These are phyloP conservation scores for Symbiodinium natans DNA, from an alignment of 73 alveolate genomes.

Conservation along the genomic window DNA sequence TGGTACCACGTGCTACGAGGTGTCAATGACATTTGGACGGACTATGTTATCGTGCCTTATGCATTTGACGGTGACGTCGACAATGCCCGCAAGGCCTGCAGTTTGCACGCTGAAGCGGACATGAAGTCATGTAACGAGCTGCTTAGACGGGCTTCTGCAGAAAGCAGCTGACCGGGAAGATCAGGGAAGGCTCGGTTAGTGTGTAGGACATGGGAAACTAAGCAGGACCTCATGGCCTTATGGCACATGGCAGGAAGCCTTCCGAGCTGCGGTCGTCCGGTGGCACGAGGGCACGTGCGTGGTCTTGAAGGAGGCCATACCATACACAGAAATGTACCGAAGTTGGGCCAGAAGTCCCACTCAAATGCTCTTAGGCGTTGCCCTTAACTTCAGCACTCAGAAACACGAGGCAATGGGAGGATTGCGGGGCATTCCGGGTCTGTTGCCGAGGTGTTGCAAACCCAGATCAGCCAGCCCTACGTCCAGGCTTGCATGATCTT, in stretches of 20 bases:
- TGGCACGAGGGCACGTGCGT: slow-evolving; percentile 31
- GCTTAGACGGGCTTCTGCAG: no score
- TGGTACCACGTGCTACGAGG: no score
- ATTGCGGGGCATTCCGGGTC: no score
- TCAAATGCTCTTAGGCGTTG: no score
- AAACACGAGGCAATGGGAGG: no score
- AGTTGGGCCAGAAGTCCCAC: no score
- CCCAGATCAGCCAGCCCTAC: neutral
- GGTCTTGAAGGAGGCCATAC: neutral
- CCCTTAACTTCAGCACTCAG: no score
- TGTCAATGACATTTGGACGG: slow-evolving; percentile 20
- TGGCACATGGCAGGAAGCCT: slow-evolving; percentile 37
- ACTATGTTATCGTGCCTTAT: slow-evolving; percentile 31
- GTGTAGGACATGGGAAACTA: no score
- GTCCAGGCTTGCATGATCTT: neutral
- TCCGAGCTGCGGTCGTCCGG: neutral
- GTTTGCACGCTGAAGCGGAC: neutral
- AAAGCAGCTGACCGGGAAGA: no score
- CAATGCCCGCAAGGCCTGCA: slow-evolving; percentile 47
- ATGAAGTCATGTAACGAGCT: neutral
- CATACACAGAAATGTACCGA: no score
- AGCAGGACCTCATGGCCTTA: no score
- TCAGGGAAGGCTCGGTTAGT: no score
- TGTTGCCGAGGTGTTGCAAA: neutral
- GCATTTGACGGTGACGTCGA: slow-evolving; percentile 8